Conservation (phyloP, 495 filamentous ascomycete species). For the Tuber magnatum region DNA sequence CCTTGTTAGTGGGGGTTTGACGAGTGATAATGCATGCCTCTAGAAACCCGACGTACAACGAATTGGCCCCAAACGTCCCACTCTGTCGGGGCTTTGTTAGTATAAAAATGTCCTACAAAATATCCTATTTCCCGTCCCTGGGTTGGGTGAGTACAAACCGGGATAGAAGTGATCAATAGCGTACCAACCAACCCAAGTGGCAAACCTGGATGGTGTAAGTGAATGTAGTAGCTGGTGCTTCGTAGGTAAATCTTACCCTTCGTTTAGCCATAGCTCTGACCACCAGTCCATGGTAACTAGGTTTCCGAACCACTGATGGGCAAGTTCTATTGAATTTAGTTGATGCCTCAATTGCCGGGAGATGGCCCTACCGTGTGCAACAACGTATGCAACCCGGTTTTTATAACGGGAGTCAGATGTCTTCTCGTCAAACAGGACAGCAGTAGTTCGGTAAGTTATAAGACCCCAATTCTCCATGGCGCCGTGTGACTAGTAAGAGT, state of each 20-base stretch:
- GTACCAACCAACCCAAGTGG: slow-evolving; percentile 96
- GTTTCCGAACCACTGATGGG: slow-evolving; percentile 98
- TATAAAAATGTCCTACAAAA: slow-evolving; percentile 1
- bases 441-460: slow-evolving; percentile 89
- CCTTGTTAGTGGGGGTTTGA: slow-evolving; percentile 34
- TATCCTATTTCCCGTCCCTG: slow-evolving; percentile 14
- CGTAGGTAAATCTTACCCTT: slow-evolving; percentile 45
- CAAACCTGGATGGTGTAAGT: slow-evolving; percentile 53
- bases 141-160: slow-evolving; percentile 43
- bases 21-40: slow-evolving; percentile 51
- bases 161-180: slow-evolving; percentile 87
- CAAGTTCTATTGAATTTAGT: slow-evolving; percentile 56
- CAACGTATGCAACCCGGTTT: slow-evolving; percentile 84
- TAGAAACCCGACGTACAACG: slow-evolving; percentile 57
- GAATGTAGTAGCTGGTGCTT: neutral
- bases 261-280: slow-evolving; percentile 95
- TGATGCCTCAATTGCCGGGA: neutral
- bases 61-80: slow-evolving; percentile 96
- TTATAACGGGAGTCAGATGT: slow-evolving; percentile 80
- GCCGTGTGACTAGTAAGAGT: slow-evolving; percentile 32
- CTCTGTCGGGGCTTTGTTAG: slow-evolving; percentile 46
- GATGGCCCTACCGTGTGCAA: slow-evolving; percentile 23
- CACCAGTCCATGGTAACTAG: slow-evolving; percentile 86
- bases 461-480: slow-evolving; percentile 84
- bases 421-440: slow-evolving; percentile 85